A percentile compares a stretch with the other conserved stretches of the same genome.
Conservation (phyloP, 2,329 filamentous ascomycete genomes). For the Exophiala oligosperma region DNA sequence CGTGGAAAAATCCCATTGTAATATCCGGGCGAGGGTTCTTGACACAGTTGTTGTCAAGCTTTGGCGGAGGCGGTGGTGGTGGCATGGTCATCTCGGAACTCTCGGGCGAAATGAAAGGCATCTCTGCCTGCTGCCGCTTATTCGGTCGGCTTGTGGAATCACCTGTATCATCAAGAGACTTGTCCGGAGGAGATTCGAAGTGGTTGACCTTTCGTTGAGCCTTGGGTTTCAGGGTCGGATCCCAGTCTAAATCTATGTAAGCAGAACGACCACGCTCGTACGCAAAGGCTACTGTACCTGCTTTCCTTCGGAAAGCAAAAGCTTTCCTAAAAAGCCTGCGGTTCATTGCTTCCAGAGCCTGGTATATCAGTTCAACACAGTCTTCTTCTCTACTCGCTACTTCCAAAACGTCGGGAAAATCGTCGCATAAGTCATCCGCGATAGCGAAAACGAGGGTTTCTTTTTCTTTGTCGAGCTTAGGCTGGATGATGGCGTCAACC, state of each 20-base stretch:
- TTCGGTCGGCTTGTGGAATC: background rate
- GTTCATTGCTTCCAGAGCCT: background rate
- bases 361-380: background rate
- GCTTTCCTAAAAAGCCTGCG: background rate
- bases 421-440: background rate
- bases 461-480: background rate
- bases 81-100: background rate
- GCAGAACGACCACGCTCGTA: background rate
- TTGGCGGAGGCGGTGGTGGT: constrained; percentile 1
- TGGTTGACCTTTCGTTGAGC: background rate
- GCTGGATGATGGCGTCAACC: background rate
- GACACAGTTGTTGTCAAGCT: constrained; percentile 4
- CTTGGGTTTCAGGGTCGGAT: background rate
- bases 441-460: background rate
- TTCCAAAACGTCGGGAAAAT: background rate
- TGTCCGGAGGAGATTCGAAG: background rate
- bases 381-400: background rate
- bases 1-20: background rate
- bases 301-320: background rate
- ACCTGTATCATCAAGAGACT: background rate
- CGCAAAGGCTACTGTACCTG: background rate
- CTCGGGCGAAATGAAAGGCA: background rate
- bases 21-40: background rate
- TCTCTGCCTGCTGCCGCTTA: background rate
- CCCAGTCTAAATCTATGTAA: background rate